Base-by-base conservation (phyloP, 1,284 basidiomycete species). In the Cystobasidium pallidum region DNA sequence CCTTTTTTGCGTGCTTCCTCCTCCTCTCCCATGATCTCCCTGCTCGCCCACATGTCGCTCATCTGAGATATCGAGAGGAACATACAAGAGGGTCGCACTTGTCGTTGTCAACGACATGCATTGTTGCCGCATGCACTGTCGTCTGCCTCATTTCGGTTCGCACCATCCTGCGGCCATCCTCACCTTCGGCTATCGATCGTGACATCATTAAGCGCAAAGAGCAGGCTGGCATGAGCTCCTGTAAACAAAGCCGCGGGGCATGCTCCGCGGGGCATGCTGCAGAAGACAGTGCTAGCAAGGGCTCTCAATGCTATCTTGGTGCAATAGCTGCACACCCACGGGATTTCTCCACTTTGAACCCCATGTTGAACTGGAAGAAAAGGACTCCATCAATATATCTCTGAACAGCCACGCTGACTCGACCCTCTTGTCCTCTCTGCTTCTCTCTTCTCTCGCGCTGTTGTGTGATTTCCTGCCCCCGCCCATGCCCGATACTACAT, bases 1-100 rank as follows among this genome's bases (percentile, higher is more conserved):
- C 75, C 76, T 76, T 78, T 59, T 73, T 67, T 77, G 78, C 63
- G 76, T 75, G 76, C 75, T 76, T 77, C 78, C 67, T 13, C 36
- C 36, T 39, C 36, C 36, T 13, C 36, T 39, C 36, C 36, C 36
- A 39, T 39, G 36, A 6, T 13, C 36, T 7, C 67, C 74, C 65
- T 76, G 79, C 54, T 62, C 26, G 2, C 28, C 24, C 62, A 28
- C 36, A 26, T 8, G 24, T 10, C 21, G 30, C 2, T 10, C 3
- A 4, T 19, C 54, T 19, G 19, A n/a, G n/a, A n/a, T n/a, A n/a
- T n/a, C 6, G 32, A 32, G 32, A 32, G 30, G n/a, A 34, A 13
- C 19, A 6, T 10, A 57, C 54, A 57, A 57, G 54, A 57, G 54
- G 54, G 54, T 57, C 54, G 30, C 21, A 28, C 15, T n/a, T 57